Base-by-base conservation (phyloP, 768 basidiomycete species). In the Amanita thiersii region DNA sequence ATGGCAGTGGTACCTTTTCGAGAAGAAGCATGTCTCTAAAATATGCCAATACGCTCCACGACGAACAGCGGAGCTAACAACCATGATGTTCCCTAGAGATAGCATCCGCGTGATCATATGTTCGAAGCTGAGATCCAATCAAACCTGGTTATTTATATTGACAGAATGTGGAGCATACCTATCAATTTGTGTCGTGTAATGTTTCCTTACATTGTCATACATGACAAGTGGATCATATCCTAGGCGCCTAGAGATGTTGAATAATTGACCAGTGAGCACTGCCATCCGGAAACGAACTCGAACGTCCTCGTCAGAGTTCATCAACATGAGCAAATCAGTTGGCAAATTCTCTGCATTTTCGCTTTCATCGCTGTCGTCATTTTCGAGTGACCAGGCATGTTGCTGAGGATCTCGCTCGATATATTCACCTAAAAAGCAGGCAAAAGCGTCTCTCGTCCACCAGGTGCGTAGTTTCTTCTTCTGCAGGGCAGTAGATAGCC, bases 41-140 rank as follows among this genome's bases (percentile, higher is more conserved):
- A 98, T 56, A 58, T 94, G 84, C 79, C 85, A 92, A 54, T 94
- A 91, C 1, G 90, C 74, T 3, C 80, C 85, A 11, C 88, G 77
- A 19, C 93, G 73, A 15, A 84, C 73, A 1, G 74, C 72, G 1
- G 88, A 82, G 52, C 81, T 85, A 12, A 78, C 72, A 29, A 96
- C 72, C 72, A 88, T 81, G 48, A 82, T 74, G 59, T 88, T 90
- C 19, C 77, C 83, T 10, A 86, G 65, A 14, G 70, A 77, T 20
- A 90, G 65, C 20, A 81, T 68, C 30, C 81, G 77, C 8, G 82
- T 89, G 39, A 86, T 63, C 67, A 86, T 86, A 26, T 66, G 62
- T 55, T 96, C 91, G 49, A 75, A 80, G 40, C 86, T 89, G 43
- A 24, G 25, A 28, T 11, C 17, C 10, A 31, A 28, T 39, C 10